A percentile compares a stretch with the other conserved stretches of the same genome.
phyloP scores from a whole-genome alignment of 495 filamentous ascomycete genomes.

The Aspergillus leporis region DNA sequence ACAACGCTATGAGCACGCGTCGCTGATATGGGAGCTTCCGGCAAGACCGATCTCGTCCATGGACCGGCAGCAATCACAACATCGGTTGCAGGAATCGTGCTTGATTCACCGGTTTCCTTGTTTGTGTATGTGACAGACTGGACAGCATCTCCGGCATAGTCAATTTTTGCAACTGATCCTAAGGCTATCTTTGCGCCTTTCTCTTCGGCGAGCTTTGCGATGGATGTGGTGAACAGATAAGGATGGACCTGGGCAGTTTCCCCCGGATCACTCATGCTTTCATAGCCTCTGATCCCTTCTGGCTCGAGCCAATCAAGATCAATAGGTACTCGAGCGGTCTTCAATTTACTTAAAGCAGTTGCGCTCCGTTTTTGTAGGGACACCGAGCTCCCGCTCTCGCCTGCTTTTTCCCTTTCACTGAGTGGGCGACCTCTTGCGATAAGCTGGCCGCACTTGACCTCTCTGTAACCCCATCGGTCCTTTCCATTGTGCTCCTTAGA shows the following conservation, averaged over 20 bases:
- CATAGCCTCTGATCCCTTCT: conserved; percentile 66
- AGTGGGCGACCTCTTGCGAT: conserved; percentile 55
- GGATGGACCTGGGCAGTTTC: conserved; percentile 95
- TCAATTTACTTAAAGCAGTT: conserved; percentile 58
- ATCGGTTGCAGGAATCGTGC: conserved; percentile 73
- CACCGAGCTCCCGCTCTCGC: conserved; percentile 38
- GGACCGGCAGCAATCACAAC: conserved; percentile 85
- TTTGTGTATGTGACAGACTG: conserved; percentile 74
- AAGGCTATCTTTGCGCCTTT: conserved; percentile 71
- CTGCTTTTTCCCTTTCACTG: conserved; percentile 34
- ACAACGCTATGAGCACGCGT: conserved; percentile 90
- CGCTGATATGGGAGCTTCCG: conserved; percentile 74
- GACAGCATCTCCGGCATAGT: conserved; percentile 53
- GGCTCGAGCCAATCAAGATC: conserved; percentile 87
- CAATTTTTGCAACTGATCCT: conserved; percentile 65
- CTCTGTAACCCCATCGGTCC: conserved; percentile 85
- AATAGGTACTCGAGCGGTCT: conserved; percentile 63
- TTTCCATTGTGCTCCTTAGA: conserved; percentile 82
- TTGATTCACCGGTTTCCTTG: conserved; percentile 55
- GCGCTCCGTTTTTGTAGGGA: conserved; percentile 74
- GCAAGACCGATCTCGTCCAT: conserved; percentile 78
- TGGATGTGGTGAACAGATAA: conserved; percentile 85
- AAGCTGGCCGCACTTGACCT: conserved; percentile 73
- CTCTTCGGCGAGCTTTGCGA: conserved; percentile 76
- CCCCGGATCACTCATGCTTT: conserved; percentile 77